phyloP scores from a whole-genome alignment of 2,329 filamentous ascomycete species.

The Monascus ruber region DNA sequence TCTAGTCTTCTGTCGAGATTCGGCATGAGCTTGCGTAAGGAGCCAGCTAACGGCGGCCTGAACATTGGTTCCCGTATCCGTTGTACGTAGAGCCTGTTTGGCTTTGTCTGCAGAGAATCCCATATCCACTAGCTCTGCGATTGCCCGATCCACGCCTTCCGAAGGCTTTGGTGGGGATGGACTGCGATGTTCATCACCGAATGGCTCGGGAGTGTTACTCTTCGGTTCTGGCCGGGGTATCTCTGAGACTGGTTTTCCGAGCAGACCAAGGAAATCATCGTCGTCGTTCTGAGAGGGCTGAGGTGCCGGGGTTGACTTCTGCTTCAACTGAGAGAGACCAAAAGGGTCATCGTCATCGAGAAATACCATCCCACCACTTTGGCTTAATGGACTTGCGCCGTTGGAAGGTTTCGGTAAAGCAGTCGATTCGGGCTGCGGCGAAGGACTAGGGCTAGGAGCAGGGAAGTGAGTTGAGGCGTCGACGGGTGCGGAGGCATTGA shows the following conservation, averaged over 20 bases:
- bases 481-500: constrained; percentile 48
- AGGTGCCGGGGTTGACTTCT: constrained; percentile 36
- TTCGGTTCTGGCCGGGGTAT: constrained; percentile 27
- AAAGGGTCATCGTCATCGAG: constrained; percentile 68
- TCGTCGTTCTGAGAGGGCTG: constrained; percentile 42
- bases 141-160: constrained; percentile 59
- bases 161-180: constrained; percentile 15
- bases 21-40: constrained; percentile 78
- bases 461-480: constrained; percentile 50
- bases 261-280: constrained; percentile 51
- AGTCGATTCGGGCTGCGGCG: constrained; percentile 13
- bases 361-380: constrained; percentile 23
- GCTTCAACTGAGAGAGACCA: constrained; percentile 57
- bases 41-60: constrained; percentile 83
- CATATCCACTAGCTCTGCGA: constrained; percentile 88
- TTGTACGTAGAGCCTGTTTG: constrained; percentile 66
- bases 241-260: constrained; percentile 48
- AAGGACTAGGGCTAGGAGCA: constrained; percentile 26
- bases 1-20: constrained; percentile 60
- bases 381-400: constrained; percentile 8
- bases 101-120: constrained; percentile 81
- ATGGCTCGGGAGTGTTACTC: constrained; percentile 7
- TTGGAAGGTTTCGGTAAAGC: constrained; percentile 5
- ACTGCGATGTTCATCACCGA: constrained; percentile 5
- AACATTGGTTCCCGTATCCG: constrained; percentile 65